Percentiles rank a stretch among this genome's conserved stretches.
Evolutionary conservation across 2,329 filamentous ascomycete genomes (phyloP).

Genomic region (Colletotrichum lindemuthianum): DNA sequence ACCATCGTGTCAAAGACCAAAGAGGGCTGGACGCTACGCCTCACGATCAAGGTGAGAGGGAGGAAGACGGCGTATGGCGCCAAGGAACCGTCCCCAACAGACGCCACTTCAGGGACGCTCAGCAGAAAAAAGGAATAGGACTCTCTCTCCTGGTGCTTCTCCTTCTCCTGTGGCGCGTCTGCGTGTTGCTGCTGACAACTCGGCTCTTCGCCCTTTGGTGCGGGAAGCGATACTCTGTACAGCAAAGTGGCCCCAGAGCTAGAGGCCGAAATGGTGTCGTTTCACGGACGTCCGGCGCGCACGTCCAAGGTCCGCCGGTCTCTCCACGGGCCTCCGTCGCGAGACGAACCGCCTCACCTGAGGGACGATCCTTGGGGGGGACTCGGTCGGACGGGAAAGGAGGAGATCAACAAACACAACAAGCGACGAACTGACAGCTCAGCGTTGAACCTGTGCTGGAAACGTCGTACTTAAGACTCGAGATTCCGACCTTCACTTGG

Average conservation of each 20-base stretch:
- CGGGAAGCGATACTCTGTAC: slow-evolving; percentile 30
- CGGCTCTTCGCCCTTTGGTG: slow-evolving; percentile 33
- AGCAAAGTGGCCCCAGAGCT: slow-evolving; percentile 13
- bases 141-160: neutral
- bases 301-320: slow-evolving; percentile 29
- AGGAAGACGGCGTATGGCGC: slow-evolving; percentile 16
- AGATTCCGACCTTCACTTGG: neutral
- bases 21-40: too few species aligned
- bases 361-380: slow-evolving; percentile 9
- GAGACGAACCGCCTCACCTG: slow-evolving; percentile 26
- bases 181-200: neutral
- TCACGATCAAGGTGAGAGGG: neutral
- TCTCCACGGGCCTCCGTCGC: slow-evolving; percentile 35
- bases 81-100: slow-evolving; percentile 3
- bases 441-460: slow-evolving; percentile 1
- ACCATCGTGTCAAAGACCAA: too few species aligned
- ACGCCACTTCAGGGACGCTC: slow-evolving; percentile 23
- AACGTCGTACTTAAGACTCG: slow-evolving; percentile 26
- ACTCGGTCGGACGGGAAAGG: neutral
- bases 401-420: neutral
- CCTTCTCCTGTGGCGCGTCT: slow-evolving; percentile 7
- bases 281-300: slow-evolving; percentile 36
- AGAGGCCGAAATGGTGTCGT: slow-evolving; percentile 25
- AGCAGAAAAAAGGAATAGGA: slow-evolving; percentile 1
- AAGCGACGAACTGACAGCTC: neutral